Evolutionary conservation across 2,329 filamentous ascomycete genomes (phyloP), one percentile per base, ranked within the genome.

Genomic region (Fusarium pininemorale): DNA sequence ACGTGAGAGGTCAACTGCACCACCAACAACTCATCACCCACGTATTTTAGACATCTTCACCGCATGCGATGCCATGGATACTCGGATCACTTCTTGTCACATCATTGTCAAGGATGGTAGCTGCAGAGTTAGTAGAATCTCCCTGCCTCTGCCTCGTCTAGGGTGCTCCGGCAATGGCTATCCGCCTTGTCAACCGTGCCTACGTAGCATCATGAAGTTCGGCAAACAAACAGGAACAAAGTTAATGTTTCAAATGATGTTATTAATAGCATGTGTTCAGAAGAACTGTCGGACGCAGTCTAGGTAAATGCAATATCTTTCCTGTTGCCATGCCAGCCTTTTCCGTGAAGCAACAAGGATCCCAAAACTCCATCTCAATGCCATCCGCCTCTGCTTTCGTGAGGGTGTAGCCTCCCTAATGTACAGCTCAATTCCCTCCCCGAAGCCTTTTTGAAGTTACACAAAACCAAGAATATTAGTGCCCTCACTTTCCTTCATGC

Each of bases 311-410:
- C 42, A 47, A 37, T 60, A 30, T 45, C 69, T 41, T 59, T 63
- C 59, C 54, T 39, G 41, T 60, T 45, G 28, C 48, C 48, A 51
- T 50, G 44, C 56, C 44, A 56, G 22, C 48, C 69, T 60, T 73
- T 75, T 58, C 62, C 68, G 41, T 65, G 53, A 69, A 74, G 60
- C 41, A 70, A 41, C 50, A 42, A 48, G 32, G 59, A 42, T 56
- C 69, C 59, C 58, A 65, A 73, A 74, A 74, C 72, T 74, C 72
- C 72, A 48, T 62, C 53, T 35, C 59, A 73, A 75, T 74, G 72
- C 72, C 61, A 60, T 38, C 41, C 28, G 39, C 45, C 61, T 26
- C 61, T 58, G 28, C 47, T 45, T 24, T 50, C 30, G 51, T 54
- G 37, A 55, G 28, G 22, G 18, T 6, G 50, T 37, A 26, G 24